Evolutionary conservation across 768 basidiomycete species (phyloP).

Genomic region (Xerocomellus intermedius): DNA sequence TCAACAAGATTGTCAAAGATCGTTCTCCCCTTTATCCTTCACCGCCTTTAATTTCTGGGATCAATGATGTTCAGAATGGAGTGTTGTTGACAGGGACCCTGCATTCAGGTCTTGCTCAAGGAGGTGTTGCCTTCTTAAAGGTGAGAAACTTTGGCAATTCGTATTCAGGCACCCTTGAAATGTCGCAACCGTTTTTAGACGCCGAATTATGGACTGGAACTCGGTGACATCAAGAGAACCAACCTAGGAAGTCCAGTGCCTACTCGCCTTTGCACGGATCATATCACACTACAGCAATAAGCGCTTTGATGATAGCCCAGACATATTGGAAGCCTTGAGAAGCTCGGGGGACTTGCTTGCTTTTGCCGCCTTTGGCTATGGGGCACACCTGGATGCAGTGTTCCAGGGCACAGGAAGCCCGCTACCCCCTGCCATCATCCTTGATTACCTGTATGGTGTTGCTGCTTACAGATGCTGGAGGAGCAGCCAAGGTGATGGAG

Average conservation of each 20-base stretch:
- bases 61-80: neutral
- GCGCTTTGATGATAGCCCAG: neutral
- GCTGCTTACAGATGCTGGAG: neutral
- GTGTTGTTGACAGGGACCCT: neutral
- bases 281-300: neutral
- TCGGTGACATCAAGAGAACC: neutral
- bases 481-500: neutral
- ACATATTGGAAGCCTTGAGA: no score
- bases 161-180: neutral
- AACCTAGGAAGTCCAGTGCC: neutral
- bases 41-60: neutral
- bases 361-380: no score
- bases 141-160: neutral
- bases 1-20: neutral
- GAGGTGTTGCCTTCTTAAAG: neutral
- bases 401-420: no score
- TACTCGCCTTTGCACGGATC: neutral
- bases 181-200: neutral
- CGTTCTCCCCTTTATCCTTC: neutral
- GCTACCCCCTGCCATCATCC: neutral
- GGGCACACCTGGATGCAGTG: no score
- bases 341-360: no score
- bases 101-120: neutral
- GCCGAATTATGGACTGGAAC: neutral
- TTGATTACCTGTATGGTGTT: neutral